Conservation (phyloP, 495 filamentous ascomycete genomes). For the Penicillium cataractarum region DNA sequence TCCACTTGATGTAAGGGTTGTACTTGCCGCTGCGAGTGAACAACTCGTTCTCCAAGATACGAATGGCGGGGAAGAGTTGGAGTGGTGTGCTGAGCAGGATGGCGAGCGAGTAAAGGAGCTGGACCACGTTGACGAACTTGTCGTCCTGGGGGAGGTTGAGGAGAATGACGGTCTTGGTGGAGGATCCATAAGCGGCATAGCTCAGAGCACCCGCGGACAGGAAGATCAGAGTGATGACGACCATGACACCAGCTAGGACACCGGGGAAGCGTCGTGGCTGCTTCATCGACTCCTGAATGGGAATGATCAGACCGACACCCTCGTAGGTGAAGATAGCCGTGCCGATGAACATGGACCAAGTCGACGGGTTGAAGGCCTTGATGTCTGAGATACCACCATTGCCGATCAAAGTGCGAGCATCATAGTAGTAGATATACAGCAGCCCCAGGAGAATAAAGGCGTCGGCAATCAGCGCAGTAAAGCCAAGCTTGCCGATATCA, state of each 20-base stretch:
- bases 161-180: constrained; percentile 93
- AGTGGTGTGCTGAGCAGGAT: constrained; percentile 92
- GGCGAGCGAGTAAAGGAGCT: constrained; percentile 92
- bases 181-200: constrained; percentile 93
- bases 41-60: constrained; percentile 68
- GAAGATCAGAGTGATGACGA: constrained; percentile 91
- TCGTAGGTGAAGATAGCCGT: constrained; percentile 99
- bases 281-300: constrained; percentile 96
- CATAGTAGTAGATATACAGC: constrained; percentile 94
- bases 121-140: constrained; percentile 92
- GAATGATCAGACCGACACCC: constrained; percentile 97
- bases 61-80: constrained; percentile 96
- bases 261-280: constrained; percentile 83
- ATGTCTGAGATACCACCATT: constrained; percentile 84
- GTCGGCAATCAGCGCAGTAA: constrained; percentile 89
- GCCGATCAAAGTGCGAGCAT: constrained; percentile 77
- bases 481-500: constrained; percentile 92
- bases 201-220: constrained; percentile 87
- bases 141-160: constrained; percentile 95
- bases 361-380: constrained; percentile 77
- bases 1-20: constrained; percentile 95
- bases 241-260: constrained; percentile 87
- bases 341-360: constrained; percentile 97
- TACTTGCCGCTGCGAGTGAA: constrained; percentile 90
- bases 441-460: constrained; percentile 91